Base-by-base conservation (phyloP, 2,329 filamentous ascomycete genomes). In the Trichocomaceae sp. region DNA sequence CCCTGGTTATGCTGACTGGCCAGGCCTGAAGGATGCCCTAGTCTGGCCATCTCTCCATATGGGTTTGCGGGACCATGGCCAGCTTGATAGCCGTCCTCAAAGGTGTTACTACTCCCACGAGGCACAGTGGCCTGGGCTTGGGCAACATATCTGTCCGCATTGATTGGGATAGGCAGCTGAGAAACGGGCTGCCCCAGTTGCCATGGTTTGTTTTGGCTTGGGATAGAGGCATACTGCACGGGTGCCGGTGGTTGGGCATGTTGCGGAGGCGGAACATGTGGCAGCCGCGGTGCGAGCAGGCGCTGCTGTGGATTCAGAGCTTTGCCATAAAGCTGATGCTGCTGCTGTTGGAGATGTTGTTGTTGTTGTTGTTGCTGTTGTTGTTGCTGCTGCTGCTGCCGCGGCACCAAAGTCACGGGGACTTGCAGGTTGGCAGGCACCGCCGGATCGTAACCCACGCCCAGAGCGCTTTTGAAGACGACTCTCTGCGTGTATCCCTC, bases 401-500 rank as follows among this genome's bases (percentile, higher is more conserved):
- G 31, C 46, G 55, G 62, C 37, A 61, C 58, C 15, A 62, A 37
- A 19, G 61, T 60, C 2, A 58, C 22, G 13, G 48, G 44, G 5
- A 19, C 22, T n/a, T 51, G 44, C 44, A 52, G 22, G 31, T 44
- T 39, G 49, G 35, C 44, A 52, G 37, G 49, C 33, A 52, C 45
- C 13, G 33, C 23, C n/a, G 47, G 33, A 56, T 39, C 58, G 52
- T 50, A 56, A 55, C 52, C 60, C 63, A 4, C 60, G 20, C 65
- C 66, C 10, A 73, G 58, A 1, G 71, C 70, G 33, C 70, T 66
- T 52, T 72, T 74, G 62, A 74, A 75, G 19, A 74, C 60, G 33
- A 74, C 67, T 22, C 70, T 69, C 58, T 71, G 71, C 9, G 66
- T 67, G 61, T 75, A 75, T 29, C 72, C 72, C 55, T 75, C 72